These are phyloP conservation scores for Boletus huronensis DNA, from an alignment of 768 basidiomycete species.

Conservation along the genomic window DNA sequence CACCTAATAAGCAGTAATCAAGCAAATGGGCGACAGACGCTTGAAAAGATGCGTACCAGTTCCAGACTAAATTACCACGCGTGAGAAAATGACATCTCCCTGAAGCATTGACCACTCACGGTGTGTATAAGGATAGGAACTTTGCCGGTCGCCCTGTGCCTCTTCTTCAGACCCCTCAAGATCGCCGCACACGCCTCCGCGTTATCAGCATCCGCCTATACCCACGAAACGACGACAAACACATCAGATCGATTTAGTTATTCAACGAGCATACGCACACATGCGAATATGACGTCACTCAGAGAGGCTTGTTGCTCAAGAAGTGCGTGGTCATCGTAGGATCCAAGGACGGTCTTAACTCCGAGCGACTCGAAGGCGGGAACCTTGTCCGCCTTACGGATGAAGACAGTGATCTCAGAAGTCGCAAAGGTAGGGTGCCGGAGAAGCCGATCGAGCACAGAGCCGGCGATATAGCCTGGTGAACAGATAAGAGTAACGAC, in stretches of 20 bases:
- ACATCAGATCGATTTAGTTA: not conserved
- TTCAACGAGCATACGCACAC: conserved; percentile 24
- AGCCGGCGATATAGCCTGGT: conserved; percentile 35
- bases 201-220: conserved; percentile 48
- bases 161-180: conserved; percentile 50
- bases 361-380: conserved; percentile 21
- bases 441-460: conserved; percentile 31
- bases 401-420: conserved; percentile 27
- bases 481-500: not conserved
- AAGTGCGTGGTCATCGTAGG: conserved; percentile 40
- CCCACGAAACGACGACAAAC: not conserved
- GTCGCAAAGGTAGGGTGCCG: conserved; percentile 18
- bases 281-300: conserved; percentile 44
- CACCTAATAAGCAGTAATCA: conserved; percentile 26
- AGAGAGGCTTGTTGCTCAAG: conserved; percentile 43
- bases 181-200: conserved; percentile 42
- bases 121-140: conserved; percentile 58
- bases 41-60: conserved; percentile 34
- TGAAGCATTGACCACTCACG: conserved; percentile 33
- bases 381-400: conserved; percentile 30
- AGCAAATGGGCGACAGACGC: not conserved
- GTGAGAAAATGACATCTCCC: not conserved
- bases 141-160: conserved; percentile 39
- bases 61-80: conserved; percentile 40
- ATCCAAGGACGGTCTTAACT: conserved; percentile 36